Evolutionary conservation across 805 yeast genomes (phyloP).

Genomic region (Cephaloascus fragrans): DNA sequence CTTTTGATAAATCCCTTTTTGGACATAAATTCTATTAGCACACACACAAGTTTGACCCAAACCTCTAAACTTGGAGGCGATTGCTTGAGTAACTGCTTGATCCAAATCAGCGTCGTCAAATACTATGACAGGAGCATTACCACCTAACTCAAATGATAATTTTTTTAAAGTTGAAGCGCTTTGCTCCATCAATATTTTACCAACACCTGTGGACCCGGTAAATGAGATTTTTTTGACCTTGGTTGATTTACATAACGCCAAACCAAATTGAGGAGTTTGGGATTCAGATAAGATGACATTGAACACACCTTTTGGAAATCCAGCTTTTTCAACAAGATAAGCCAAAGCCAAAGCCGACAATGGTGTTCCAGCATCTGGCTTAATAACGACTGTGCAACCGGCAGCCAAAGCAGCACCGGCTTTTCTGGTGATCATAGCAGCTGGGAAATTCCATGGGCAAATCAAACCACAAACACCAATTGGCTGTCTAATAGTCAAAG

Average conservation of each 20-base stretch:
- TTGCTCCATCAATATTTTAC: slow-evolving; percentile 49
- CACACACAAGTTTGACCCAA: slow-evolving; percentile 63
- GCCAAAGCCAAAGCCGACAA: slow-evolving; percentile 50
- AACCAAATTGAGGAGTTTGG: slow-evolving; percentile 43
- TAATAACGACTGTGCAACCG: slow-evolving; percentile 51
- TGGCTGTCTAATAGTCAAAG: slow-evolving; percentile 46
- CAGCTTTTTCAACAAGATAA: slow-evolving; percentile 45
- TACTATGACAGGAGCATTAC: slow-evolving; percentile 57
- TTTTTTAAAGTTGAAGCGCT: slow-evolving; percentile 49
- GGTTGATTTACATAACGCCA: slow-evolving; percentile 36
- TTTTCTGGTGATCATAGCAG: slow-evolving; percentile 59
- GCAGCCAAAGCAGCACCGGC: slow-evolving; percentile 59
- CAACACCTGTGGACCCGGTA: slow-evolving; percentile 58
- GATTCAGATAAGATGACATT: slow-evolving; percentile 42
- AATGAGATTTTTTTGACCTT: slow-evolving; percentile 48
- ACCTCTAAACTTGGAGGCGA: slow-evolving; percentile 49
- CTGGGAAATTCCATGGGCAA: slow-evolving; percentile 63
- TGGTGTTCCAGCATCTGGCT: slow-evolving; percentile 58
- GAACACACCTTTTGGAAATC: slow-evolving; percentile 49
- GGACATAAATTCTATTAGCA: slow-evolving; percentile 51
- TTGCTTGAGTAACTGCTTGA: slow-evolving; percentile 39
- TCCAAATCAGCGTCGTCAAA: slow-evolving; percentile 53
- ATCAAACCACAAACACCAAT: slow-evolving; percentile 56
- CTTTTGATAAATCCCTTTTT: slow-evolving; percentile 36
- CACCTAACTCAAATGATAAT: slow-evolving; percentile 55